A percentile compares a stretch with the other conserved stretches of the same genome.
Evolutionary conservation across 192 early-diverging fungal species (phyloP).

Genomic region (Entomortierella chlamydospora): DNA sequence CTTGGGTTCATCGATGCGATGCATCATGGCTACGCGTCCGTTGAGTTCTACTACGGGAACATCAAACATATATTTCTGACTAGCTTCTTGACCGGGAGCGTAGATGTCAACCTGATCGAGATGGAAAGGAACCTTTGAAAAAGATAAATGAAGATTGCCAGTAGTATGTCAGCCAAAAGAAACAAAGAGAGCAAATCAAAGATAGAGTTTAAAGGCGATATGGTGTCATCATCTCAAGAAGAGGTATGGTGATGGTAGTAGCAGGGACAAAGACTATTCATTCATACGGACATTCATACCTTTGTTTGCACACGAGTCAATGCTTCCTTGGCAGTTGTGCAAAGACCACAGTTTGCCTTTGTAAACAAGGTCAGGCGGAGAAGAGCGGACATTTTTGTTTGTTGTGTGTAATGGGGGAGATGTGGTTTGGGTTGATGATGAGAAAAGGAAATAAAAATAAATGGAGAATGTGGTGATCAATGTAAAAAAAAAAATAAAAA

Average conservation of each 20-base stretch:
- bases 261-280: too few species aligned
- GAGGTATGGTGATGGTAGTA: too few species aligned
- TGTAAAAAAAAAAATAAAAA: neutral
- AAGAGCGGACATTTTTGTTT: constrained; percentile 18
- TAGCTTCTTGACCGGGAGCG: constrained; percentile 37
- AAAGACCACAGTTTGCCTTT: constrained; percentile 62
- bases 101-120: constrained; percentile 52
- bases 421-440: neutral
- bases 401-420: too few species aligned
- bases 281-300: too few species aligned
- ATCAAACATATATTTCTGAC: constrained; percentile 66
- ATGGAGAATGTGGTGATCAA: too few species aligned
- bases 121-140: constrained; percentile 35
- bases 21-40: constrained; percentile 58
- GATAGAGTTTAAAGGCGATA: constrained; percentile 1
- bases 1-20: constrained; percentile 56
- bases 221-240: too few species aligned
- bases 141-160: neutral
- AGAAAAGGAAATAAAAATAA: neutral
- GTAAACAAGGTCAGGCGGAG: constrained; percentile 60
- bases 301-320: constrained; percentile 58
- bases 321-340: constrained; percentile 59
- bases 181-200: neutral
- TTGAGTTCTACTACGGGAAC: constrained; percentile 65
- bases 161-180: too few species aligned